Conservation (phyloP, 805 yeast genomes). For the Teunomyces panamensis region DNA sequence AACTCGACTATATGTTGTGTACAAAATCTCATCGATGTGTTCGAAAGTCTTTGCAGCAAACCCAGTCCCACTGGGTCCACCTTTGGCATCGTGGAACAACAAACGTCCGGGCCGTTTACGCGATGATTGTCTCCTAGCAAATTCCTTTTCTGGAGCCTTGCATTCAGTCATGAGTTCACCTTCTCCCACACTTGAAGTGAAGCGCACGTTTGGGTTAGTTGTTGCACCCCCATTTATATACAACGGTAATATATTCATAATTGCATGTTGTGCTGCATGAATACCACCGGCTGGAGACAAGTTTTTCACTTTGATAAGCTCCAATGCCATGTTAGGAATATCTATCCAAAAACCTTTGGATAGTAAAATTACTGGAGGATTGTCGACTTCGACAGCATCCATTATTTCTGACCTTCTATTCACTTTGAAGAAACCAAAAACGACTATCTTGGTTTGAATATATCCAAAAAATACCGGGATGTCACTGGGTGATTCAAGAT, state of each 20-base stretch:
- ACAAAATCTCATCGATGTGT: slow-evolving; percentile 63
- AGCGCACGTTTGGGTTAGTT: slow-evolving; percentile 31
- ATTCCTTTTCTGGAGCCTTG: slow-evolving; percentile 96
- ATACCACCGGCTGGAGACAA: slow-evolving; percentile 83
- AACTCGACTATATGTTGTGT: slow-evolving; percentile 56
- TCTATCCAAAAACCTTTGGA: slow-evolving; percentile 94
- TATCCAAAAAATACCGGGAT: slow-evolving; percentile 75
- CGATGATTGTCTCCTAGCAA: slow-evolving; percentile 67
- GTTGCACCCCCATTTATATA: slow-evolving; percentile 69
- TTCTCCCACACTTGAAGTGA: slow-evolving; percentile 29
- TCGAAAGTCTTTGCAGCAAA: slow-evolving; percentile 77
- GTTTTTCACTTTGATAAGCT: slow-evolving; percentile 51
- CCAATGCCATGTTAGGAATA: slow-evolving; percentile 64
- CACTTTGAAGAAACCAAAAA: slow-evolving; percentile 90
- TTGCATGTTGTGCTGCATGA: slow-evolving; percentile 94
- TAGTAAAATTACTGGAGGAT: slow-evolving; percentile 69
- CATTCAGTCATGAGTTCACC: slow-evolving; percentile 86
- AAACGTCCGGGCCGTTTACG: slow-evolving; percentile 85
- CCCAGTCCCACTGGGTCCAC: slow-evolving; percentile 80
- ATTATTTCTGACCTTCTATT: slow-evolving; percentile 74
- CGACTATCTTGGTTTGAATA: slow-evolving; percentile 67
- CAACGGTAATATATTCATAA: slow-evolving; percentile 75
- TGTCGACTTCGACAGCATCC: slow-evolving; percentile 89
- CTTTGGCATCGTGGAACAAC: slow-evolving; percentile 79
- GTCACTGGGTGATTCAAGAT: slow-evolving; percentile 26